Percentiles rank a stretch among this genome's conserved stretches.
Conservation (phyloP, 345 rosid species). For the Brassica juncea region DNA sequence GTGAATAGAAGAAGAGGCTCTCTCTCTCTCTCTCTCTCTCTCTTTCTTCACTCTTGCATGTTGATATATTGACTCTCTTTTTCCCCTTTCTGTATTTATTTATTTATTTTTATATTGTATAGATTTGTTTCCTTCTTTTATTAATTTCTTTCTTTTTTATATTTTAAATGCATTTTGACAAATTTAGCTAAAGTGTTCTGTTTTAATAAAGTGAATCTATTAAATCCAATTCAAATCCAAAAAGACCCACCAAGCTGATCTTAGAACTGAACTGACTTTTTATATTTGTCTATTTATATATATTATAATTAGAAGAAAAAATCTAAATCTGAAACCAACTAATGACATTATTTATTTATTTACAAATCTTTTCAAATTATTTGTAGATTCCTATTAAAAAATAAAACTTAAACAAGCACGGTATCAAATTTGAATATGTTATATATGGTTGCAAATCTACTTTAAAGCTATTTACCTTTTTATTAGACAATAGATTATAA, state of each 20-base stretch:
- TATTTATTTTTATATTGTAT: background rate
- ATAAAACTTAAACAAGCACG: background rate
- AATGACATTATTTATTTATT: background rate
- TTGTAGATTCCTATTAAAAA: background rate
- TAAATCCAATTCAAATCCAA: slow-evolving; percentile 26
- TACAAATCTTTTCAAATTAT: background rate
- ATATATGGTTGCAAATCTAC: slow-evolving; percentile 10
- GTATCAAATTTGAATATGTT: background rate
- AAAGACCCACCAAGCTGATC: slow-evolving; percentile 7
- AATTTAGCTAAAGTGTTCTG: slow-evolving; percentile 9
- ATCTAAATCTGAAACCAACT: background rate
- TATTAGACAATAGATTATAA: background rate
- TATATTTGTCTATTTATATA: background rate
- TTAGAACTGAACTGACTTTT: background rate
- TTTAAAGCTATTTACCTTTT: background rate
- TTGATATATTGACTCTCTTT: slow-evolving; percentile 33
- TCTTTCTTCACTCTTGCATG: slow-evolving; percentile 36
- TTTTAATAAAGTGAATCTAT: slow-evolving; percentile 15
- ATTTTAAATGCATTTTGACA: slow-evolving; percentile 19
- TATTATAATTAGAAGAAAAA: background rate
- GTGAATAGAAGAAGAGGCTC: slow-evolving; percentile 8
- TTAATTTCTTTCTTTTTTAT: background rate
- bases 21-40: slow-evolving; percentile 36
- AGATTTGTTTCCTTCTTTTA: slow-evolving; percentile 28
- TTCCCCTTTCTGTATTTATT: background rate